A percentile compares a stretch with the other conserved stretches of the same genome.
These are phyloP conservation scores for Lachnellula cervina DNA, from an alignment of 2,329 filamentous ascomycete species.

Conservation along the genomic window DNA sequence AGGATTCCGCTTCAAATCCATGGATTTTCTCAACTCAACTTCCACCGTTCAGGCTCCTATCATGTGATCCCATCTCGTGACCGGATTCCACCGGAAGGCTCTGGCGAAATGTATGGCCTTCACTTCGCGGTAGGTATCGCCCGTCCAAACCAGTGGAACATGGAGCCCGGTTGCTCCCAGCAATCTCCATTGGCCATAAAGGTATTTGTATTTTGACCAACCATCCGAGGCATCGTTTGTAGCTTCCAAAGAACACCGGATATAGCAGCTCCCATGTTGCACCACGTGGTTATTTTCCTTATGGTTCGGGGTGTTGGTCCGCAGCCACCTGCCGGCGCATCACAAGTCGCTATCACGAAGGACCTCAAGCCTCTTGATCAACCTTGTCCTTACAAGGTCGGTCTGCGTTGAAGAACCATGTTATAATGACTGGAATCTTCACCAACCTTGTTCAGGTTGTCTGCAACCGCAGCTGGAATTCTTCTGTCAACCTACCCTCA, in stretches of 20 bases:
- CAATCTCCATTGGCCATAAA: neutral
- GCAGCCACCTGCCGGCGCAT: slow-evolving; percentile 3
- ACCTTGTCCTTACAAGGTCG: neutral
- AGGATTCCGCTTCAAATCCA: neutral
- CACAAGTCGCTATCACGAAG: neutral
- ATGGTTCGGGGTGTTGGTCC: slow-evolving; percentile 4
- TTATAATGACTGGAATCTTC: neutral
- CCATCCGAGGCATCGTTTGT: neutral
- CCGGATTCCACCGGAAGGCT: neutral
- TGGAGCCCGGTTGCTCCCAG: slow-evolving; percentile 3
- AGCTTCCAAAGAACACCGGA: neutral
- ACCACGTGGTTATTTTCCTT: slow-evolving; percentile 3
- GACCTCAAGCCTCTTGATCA: neutral
- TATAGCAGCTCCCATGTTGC: neutral
- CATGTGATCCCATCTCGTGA: slow-evolving; percentile 1
- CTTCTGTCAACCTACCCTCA: neutral
- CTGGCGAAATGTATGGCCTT: neutral
- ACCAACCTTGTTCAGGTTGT: slow-evolving; percentile 3
- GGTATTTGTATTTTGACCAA: neutral
- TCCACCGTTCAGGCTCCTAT: neutral
- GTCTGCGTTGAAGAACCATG: neutral
- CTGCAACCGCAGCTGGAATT: slow-evolving; percentile 11
- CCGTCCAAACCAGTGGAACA: slow-evolving; percentile 3
- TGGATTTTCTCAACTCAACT: neutral
- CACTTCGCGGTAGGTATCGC: slow-evolving; percentile 18